phyloP scores from a whole-genome alignment of 164 flowering plant species.

The Stephania cephalantha region DNA sequence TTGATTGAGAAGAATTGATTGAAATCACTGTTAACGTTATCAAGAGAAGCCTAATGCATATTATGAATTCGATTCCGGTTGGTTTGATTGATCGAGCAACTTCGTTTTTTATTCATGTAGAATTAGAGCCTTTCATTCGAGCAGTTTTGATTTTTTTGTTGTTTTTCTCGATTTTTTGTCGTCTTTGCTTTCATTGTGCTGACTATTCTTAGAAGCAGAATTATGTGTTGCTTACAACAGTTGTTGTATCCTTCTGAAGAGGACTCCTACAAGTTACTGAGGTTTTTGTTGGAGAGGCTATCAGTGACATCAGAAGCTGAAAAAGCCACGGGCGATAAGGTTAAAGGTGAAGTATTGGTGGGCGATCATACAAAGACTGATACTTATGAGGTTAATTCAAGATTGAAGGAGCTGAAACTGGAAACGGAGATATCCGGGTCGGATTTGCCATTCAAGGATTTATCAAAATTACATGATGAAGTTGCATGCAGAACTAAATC shows the following conservation, averaged over 20 bases:
- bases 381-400: conserved; percentile 16
- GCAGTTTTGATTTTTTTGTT: conserved; percentile 3
- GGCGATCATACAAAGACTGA: conserved; percentile 11
- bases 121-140: background rate
- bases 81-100: too few relatives aligned
- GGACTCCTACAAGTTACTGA: conserved; percentile 56
- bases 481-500: conserved; percentile 1
- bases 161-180: conserved; percentile 9
- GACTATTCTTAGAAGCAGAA: conserved; percentile 46
- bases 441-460: background rate
- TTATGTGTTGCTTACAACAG: conserved; percentile 76
- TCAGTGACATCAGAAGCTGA: conserved; percentile 31
- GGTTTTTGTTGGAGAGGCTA: conserved; percentile 68
- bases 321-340: conserved; percentile 16
- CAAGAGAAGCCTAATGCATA: too few relatives aligned
- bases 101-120: too few relatives aligned
- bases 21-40: too few relatives aligned
- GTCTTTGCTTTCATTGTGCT: conserved; percentile 15
- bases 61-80: too few relatives aligned
- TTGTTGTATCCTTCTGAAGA: conserved; percentile 86
- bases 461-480: background rate
- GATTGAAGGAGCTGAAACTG: conserved; percentile 25
- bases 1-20: too few relatives aligned
- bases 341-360: conserved; percentile 5
- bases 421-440: conserved; percentile 18